These are phyloP conservation scores for Saturnispora mendoncae DNA, from an alignment of 805 yeast genomes.

Conservation along the genomic window DNA sequence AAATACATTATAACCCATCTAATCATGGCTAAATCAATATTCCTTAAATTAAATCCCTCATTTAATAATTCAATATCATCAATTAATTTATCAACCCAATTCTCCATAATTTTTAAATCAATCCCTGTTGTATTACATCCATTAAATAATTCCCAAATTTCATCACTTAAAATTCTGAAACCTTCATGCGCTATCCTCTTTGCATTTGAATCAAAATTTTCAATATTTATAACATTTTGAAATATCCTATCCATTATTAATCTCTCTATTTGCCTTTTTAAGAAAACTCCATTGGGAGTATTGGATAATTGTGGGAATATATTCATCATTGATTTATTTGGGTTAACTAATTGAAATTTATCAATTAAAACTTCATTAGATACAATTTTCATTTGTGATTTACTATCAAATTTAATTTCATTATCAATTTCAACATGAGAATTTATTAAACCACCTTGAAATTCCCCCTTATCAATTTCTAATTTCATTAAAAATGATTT, in stretches of 20 bases:
- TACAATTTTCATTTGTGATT: slow-evolving; percentile 2
- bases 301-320: slow-evolving; percentile 26
- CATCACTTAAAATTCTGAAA: slow-evolving; percentile 15
- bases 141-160: slow-evolving; percentile 22
- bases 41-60: slow-evolving; percentile 7
- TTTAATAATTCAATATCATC: slow-evolving; percentile 5
- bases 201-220: slow-evolving; percentile 9
- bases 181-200: slow-evolving; percentile 18
- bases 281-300: slow-evolving; percentile 28
- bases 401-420: background rate
- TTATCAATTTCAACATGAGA: slow-evolving; percentile 1
- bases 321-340: slow-evolving; percentile 1
- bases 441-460: background rate
- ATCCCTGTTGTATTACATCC: slow-evolving; percentile 14
- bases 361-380: slow-evolving; percentile 4
- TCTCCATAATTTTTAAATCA: background rate
- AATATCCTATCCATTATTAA: slow-evolving; percentile 21
- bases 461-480: background rate
- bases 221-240: slow-evolving; percentile 13
- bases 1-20: slow-evolving; percentile 7
- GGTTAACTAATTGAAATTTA: slow-evolving; percentile 1
- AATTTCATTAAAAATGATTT: slow-evolving; percentile 21
- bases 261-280: slow-evolving; percentile 31
- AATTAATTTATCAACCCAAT: slow-evolving; percentile 5
- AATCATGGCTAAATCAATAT: slow-evolving; percentile 6